These are phyloP conservation scores for Ophiocordyceps camponoti-leonardi DNA, from an alignment of 2,329 filamentous ascomycete genomes.

Conservation along the genomic window DNA sequence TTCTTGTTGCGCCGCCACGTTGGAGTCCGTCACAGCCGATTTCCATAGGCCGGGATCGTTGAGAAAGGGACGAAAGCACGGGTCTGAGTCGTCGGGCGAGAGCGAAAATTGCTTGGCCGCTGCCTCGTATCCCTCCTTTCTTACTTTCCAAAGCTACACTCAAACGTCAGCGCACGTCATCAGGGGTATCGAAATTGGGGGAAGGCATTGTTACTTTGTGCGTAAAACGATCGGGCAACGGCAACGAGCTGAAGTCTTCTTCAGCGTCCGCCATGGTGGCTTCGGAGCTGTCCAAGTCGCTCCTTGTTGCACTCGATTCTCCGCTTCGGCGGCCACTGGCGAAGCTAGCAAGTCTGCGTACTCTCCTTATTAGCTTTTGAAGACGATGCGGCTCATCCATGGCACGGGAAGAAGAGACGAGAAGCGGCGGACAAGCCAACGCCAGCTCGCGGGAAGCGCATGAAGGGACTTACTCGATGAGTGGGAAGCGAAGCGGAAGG, in stretches of 20 bases:
- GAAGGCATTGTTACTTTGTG: slow-evolving; percentile 47
- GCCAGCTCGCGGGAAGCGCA: too few relatives aligned
- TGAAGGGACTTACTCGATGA: neutral
- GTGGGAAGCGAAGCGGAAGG: neutral
- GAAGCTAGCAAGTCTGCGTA: slow-evolving; percentile 10
- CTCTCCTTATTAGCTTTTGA: slow-evolving; percentile 12
- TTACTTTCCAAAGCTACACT: slow-evolving; percentile 79
- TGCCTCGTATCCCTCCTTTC: slow-evolving; percentile 89
- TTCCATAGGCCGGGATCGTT: slow-evolving; percentile 82
- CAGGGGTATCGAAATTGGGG: neutral
- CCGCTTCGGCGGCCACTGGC: slow-evolving; percentile 1
- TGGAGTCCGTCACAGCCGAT: slow-evolving; percentile 79
- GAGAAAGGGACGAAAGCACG: slow-evolving; percentile 74
- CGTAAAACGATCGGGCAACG: slow-evolving; percentile 61
- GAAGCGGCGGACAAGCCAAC: neutral
- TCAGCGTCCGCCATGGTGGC: slow-evolving; percentile 60
- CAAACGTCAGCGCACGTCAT: neutral
- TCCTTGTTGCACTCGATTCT: slow-evolving; percentile 5
- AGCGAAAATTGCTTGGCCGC: slow-evolving; percentile 73
- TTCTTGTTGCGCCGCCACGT: slow-evolving; percentile 92
- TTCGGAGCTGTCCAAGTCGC: slow-evolving; percentile 4
- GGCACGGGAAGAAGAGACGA: neutral
- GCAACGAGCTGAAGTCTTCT: slow-evolving; percentile 67
- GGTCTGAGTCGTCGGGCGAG: slow-evolving; percentile 70
- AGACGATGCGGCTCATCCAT: neutral